Percentiles rank a stretch among this genome's conserved stretches.
Evolutionary conservation across 1,284 basidiomycete species (phyloP).

Genomic region (Spongiforma sp.): DNA sequence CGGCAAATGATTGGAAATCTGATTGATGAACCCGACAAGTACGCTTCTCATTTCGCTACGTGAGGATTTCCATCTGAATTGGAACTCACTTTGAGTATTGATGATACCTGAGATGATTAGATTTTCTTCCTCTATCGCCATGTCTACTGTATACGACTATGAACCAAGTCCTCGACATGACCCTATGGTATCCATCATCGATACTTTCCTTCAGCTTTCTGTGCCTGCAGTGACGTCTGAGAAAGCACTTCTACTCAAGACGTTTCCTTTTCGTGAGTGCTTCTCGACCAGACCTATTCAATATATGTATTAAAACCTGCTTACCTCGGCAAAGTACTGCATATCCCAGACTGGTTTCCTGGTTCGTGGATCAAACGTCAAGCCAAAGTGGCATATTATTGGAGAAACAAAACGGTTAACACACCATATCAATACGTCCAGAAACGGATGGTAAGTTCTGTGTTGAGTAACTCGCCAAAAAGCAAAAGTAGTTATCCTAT

Average conservation of each 20-base stretch:
- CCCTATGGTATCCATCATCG: not conserved
- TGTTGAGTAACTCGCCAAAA: not conserved
- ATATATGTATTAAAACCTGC: not conserved
- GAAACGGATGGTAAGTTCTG: not conserved
- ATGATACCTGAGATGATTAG: no score
- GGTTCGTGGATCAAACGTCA: not conserved
- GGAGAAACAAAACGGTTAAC: not conserved
- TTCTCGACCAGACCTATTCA: not conserved
- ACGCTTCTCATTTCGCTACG: no score
- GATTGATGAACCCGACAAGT: no score
- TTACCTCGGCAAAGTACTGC: not conserved
- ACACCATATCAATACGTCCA: not conserved
- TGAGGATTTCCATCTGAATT: no score
- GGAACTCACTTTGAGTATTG: no score
- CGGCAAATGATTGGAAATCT: no score
- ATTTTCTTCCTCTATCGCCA: not conserved
- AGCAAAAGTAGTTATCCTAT: conserved; percentile 10
- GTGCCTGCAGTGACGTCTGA: not conserved
- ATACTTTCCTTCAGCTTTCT: not conserved
- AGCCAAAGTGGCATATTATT: not conserved
- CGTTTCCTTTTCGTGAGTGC: not conserved
- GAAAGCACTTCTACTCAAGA: not conserved
- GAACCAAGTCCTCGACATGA: not conserved
- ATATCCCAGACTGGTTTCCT: not conserved
- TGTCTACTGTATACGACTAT: not conserved